Base-by-base conservation (phyloP, 2,329 filamentous ascomycete genomes). In the Fusarium sp. region DNA sequence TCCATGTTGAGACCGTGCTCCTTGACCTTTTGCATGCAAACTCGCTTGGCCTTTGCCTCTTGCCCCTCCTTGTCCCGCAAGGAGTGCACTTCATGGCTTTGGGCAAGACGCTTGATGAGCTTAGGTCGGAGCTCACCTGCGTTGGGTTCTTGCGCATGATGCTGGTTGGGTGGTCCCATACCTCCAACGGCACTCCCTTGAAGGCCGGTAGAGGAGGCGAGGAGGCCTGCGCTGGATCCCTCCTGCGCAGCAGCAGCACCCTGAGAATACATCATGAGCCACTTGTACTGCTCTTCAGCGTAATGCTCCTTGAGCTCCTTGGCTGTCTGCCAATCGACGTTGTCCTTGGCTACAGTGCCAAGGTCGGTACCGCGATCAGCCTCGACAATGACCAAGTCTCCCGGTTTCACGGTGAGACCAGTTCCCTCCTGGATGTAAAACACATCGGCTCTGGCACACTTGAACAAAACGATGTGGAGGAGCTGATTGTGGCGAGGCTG, bases 221-320 rank as follows among this genome's bases (percentile, higher is more conserved):
- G 87, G 55, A 91, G 84, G 30, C 91, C 90, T 54, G 87, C 86
- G 37, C 88, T 86, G 7, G 87, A 83, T 27, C 88, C 87, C 66
- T 91, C 90, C 60, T 90, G 86, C 23, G 86, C 87, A 23, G 86
- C 87, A 37, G 87, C 88, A 8, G 89, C 93, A 77, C 90, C 93
- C 78, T 94, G 91, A 1, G 94, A 97, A 80, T 98, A 99, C 93
- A 98, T 96, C 92, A 98, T 97, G 56, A 99, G 87, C 94, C 95
- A 98, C 76, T 94, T 95, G 83, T 97, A 98, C 79, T 99, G 96
- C 78, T 98, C 94, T 78, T 98, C 94, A 3, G 93, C 93, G 72
- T 95, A 97, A 73, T 96, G 91, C 74, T 97, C 94, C 79, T 98
- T 97, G 71, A 94, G 84, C 50, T 96, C 92, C 76, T 96, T 95